Evolutionary conservation across 768 basidiomycete genomes (phyloP), one percentile per base, ranked within the genome.

Genomic region (Paxillus involutus): DNA sequence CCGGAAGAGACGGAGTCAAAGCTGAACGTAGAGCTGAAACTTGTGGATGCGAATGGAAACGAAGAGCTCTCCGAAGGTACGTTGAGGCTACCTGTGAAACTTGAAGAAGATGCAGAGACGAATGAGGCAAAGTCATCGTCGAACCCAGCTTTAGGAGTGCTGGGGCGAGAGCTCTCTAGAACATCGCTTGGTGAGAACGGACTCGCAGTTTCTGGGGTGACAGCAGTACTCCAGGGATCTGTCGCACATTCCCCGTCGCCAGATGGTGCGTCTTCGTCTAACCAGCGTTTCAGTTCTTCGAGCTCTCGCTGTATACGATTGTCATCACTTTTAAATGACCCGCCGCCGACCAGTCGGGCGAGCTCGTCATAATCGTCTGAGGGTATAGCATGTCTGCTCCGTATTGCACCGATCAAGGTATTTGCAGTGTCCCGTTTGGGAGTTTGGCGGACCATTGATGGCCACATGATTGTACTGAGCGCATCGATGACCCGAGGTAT

Each of bases 391-490:
- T 32, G 26, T 16, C 51, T 42, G 16, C 46, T 39, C 41, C 42
- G 37, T 16, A 35, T 24, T n/a, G 51, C 19, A 2, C 46, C 35
- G 29, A 49, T 44, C 29, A 44, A 41, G 35, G 39, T 43, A 26
- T 49, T 21, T n/a, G 44, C 35, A 0, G 44, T 45, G 14, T 12
- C 30, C 3, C 52, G 44, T 43, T 55, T 57, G 44, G 53, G 49
- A 26, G 49, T 30, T 36, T 53, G 59, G 4, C 50, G 62, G 44
- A 80, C 71, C 81, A 94, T 85, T 0, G 86, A 87, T 4, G 91
- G 86, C 91, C 91, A 94, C 86, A 93, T 91, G 61, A 94, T 83
- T 1, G 91, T 91, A 67, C 89, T 86, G 42, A 94, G 73, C 11
- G 91, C 88, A 63, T 91, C 89, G 17, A 89, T 60, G 8, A 91